Evolutionary conservation across 176 grass and related monocot genomes (phyloP), one percentile per base, ranked within the genome.

Genomic region (Melocanna baccifera): DNA sequence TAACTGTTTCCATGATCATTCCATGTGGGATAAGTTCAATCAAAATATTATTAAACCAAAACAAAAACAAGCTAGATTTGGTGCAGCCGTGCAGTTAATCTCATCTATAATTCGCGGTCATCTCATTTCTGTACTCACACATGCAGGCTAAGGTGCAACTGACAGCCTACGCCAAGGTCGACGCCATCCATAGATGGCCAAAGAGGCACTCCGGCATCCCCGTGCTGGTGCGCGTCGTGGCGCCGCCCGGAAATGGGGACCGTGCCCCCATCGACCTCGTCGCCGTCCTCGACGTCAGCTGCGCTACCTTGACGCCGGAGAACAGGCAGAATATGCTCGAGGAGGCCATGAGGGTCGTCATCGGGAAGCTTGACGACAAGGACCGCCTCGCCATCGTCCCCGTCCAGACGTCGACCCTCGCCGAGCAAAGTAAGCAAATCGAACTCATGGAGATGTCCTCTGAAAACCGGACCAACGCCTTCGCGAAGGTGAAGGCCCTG

Each of bases 391-490:
- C 68, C 6, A 8, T 71, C n/a, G 12, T 71, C 68, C 22, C 68
- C 5, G 68, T 45, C 5, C 39, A 71, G 13, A 23, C 68, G 12
- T 25, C 67, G 48, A 5, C 47, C 16, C 1, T 7, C 50, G 0
- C 50, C 19, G 8, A 53, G 18, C 48, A n/a, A n/a, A n/a, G n/a
- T n/a, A n/a, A n/a, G n/a, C n/a, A 51, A 52, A 52, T 16, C 7
- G 20, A 1, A 2, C 53, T 56, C 53, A 9, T 1, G 8, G 7
- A 3, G 20, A 56, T 56, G 53, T 3, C 7, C 53, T 0, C 20
- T 0, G 0, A 0, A 3, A 2, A 2, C 20, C 53, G 53, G 7
- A 10, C 0, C 0, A 0, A 9, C 0, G 53, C 53, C 53, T 1
- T 2, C 53, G 0, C 8, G 19, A 56, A 0, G 7, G 7, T 56